Conservation (phyloP, 345 rosid genomes). For the Dovyalis caffra region DNA sequence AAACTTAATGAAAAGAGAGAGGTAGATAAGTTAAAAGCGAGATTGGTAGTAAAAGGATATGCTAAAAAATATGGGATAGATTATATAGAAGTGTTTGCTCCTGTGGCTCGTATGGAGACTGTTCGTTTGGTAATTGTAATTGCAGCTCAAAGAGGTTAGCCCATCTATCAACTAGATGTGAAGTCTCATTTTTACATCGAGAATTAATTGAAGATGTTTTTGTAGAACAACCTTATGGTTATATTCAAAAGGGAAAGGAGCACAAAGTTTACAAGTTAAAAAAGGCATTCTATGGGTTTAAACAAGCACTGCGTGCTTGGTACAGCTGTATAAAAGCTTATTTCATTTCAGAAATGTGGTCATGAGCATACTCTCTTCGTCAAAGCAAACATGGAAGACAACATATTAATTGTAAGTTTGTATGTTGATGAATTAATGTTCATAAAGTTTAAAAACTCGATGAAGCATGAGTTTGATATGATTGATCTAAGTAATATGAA, state of each 20-base stretch:
- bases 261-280: background rate
- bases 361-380: background rate
- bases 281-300: too few species aligned
- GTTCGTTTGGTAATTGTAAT: background rate
- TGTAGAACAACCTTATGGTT: background rate
- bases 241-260: background rate
- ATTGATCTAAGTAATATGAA: too few species aligned
- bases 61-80: too few species aligned
- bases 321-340: background rate
- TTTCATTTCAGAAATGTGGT: background rate
- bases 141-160: background rate
- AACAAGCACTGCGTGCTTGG: too few species aligned
- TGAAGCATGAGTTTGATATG: background rate
- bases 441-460: background rate
- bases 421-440: background rate
- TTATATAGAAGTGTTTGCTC: background rate
- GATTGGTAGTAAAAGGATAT: too few species aligned
- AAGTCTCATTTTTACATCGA: background rate
- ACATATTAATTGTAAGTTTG: too few species aligned
- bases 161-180: background rate
- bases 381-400: background rate
- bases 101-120: conserved; percentile 1
- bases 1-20: background rate
- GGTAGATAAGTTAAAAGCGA: background rate
- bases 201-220: too few species aligned